Evolutionary conservation across 805 yeast species (phyloP), one percentile per base, ranked within the genome.

Genomic region (Wickerhamomyces bovis): DNA sequence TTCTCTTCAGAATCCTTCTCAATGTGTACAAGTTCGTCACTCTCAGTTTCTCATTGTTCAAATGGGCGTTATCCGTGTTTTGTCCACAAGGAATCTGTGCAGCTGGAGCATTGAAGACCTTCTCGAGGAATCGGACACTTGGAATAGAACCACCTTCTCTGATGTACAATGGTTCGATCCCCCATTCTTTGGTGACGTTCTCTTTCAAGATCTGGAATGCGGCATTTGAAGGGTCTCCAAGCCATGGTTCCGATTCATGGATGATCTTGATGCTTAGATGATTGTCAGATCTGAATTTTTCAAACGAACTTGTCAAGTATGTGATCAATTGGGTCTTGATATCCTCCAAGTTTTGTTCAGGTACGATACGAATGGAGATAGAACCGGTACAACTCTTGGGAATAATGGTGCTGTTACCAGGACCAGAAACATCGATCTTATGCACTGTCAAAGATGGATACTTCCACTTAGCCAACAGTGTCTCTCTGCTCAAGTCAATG

Each of bases 141-240:
- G 99, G 97, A 62, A 92, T 89, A 0, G 97, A 88, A 0, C 99
- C 99, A 50, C 99, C 99, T 68, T 94, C 99, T 53, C 98, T 78
- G 28, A 94, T 87, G 50, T 81, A 83, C 38, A 92, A 68, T 2
- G 98, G 97, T 45, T 85, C 87, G 12, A 72, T 67, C 0, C 77
- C 80, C 99, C 99, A 92, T 46, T 81, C 86, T 4, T 69, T 63
- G 38, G 70, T 66, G 28, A 92, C 70, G 43, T 85, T 88, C 21
- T 77, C 68, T 45, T 75, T 72, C 31, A 94, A 68, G 9, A 85
- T 73, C 55, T 78, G 73, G 63, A 86, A 94, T 2, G 90, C 88
- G 39, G 73, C 73, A 58, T 87, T 89, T 13, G 72, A 66, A 13
- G 90, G 85, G 55, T 94, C 89, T 5, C 97, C 98, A 10, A 92